Conservation (phyloP, 164 flowering plant species). For the Macadamia tetraphylla region DNA sequence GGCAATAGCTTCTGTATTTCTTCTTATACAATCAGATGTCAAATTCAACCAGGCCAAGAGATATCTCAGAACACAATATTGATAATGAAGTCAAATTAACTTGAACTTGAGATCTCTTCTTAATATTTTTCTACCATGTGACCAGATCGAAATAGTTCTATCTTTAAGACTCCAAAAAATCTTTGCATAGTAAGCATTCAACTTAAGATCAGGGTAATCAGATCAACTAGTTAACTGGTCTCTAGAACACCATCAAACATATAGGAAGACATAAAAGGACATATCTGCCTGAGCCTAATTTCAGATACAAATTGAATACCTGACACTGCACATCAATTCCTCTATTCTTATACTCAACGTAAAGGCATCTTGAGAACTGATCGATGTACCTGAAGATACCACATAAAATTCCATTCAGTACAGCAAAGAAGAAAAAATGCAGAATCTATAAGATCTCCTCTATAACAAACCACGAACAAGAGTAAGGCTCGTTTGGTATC, state of each 20-base stretch:
- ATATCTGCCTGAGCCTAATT: not conserved
- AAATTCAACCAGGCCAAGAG: no score
- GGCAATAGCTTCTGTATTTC: no score
- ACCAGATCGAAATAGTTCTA: no score
- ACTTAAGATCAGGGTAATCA: not conserved
- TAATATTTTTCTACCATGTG: no score
- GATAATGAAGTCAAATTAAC: no score
- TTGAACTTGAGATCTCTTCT: no score
- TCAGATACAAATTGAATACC: conserved; percentile 26
- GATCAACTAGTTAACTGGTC: not conserved
- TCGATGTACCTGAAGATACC: conserved; percentile 29
- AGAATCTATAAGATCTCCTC: not conserved
- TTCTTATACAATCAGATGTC: no score
- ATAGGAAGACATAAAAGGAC: no score
- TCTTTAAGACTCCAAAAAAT: no score
- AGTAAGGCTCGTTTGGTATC: no score
- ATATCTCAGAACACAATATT: no score
- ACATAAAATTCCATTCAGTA: not conserved
- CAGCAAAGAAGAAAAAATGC: not conserved
- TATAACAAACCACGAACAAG: not conserved
- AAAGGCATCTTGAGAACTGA: conserved; percentile 39
- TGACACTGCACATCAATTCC: conserved; percentile 60
- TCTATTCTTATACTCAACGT: conserved; percentile 36
- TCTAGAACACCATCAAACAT: not conserved
- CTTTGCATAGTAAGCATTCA: not conserved